Evolutionary conservation across 495 filamentous ascomycete genomes (phyloP), one percentile per base, ranked within the genome.

Genomic region (Penicillium ochrochloron): DNA sequence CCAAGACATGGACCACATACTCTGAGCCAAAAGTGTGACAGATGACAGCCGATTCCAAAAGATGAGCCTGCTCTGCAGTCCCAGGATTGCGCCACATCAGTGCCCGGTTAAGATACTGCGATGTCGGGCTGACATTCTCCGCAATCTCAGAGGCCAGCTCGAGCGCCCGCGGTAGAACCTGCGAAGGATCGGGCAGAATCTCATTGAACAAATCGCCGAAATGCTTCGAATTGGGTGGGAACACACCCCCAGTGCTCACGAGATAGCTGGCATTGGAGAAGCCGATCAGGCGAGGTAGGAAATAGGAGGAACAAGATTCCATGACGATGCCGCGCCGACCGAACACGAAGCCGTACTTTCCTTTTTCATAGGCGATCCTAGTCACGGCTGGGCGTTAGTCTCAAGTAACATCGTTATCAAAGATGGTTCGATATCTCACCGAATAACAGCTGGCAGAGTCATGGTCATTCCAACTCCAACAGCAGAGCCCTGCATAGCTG

Each of bases 401-500:
- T 53, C n/a, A 2, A 29, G 12, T 8, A 23, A 2, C 27, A 3
- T 10, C 25, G 0, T 7, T 17, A 4, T 9, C 9, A 21, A 39
- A 48, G 27, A 12, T 1, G 44, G 7, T 2, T 2, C 23, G 21
- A 46, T 5, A 25, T 9, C 60, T 35, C 52, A 80, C 77, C 77
- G 77, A 55, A 90, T 85, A 41, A 77, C 80, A 61, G 83, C 82
- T 2, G 88, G 86, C 12, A 90, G 81, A 15, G 84, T 85, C 86
- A 89, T 88, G 12, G 87, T 90, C 71, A 89, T 88, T 6, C 88
- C 87, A 9, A 90, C 81, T 10, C 87, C 88, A 10, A 89, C 88
- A 23, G 88, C 88, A 44, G 82, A 84, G 54, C 88, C 88, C 69
- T 89, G 86, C 66, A 89, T 83, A 4, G 88, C 88, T 29, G 77